Base-by-base conservation (phyloP, 345 rosid species). In the Turnera subulata region DNA sequence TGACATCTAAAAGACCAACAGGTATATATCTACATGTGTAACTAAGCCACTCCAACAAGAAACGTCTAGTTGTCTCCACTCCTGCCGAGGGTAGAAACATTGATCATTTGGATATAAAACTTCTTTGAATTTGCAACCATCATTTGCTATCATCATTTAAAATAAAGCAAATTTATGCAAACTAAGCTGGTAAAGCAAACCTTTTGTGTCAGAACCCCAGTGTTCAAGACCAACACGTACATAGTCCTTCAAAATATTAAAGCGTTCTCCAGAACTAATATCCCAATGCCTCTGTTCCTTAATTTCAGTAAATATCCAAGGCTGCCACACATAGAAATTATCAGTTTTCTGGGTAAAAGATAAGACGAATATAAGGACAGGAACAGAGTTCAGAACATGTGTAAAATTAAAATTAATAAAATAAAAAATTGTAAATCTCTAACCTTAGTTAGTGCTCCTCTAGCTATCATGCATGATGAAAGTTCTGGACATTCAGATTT, bases 281-380 rank as follows among this genome's bases (percentile, higher is more conserved):
- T 93, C 99, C 97, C 99, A 87, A 65, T 82, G 86, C 62, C 99
- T 80, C 76, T 85, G 97, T 67, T 93, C 94, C 74, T 87, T 93
- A 68, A 89, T 85, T 81, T 93, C 99, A 69, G 92, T 93, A 66
- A 87, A 93, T 79, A 93, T 70, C 99, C 97, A 93, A 63, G 99
- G 99, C 99, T 93, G 78, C 66, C 69, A 67, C 64, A 56, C 35
- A 63, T 13, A 50, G 19, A 32, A 40, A 49, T 0, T 11, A 26
- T 2, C 25, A 71, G 44, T 37, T 47, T 42, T 52, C 46, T 20
- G 6, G 45, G 8, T 18, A 35, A 12, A 35, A 37, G 10, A 33
- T n/a, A 20, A 67, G 47, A 35, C 40, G 3, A 6, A 6, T 48
- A 29, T 12, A n/a, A n/a, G 10, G 16, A 11, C 37, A 2, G 45